Evolutionary conservation across 331 rosid genomes (phyloP).

Genomic region (Prunus yedoensis): DNA sequence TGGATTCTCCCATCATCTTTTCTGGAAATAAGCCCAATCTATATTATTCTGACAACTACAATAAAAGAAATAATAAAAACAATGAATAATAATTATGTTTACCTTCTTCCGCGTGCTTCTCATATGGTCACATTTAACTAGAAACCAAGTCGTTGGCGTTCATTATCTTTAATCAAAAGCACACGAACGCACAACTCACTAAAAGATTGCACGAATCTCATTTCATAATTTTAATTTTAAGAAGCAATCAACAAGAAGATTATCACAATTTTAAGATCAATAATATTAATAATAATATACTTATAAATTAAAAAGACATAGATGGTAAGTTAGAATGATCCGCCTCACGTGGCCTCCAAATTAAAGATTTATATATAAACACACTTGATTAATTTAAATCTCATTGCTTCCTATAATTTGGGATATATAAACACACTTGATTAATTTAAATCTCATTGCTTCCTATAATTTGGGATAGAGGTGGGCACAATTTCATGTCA

Average conservation of each 20-base stretch:
- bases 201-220: not conserved
- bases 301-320: no score
- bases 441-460: not conserved
- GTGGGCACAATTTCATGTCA: no score
- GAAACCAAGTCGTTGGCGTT: not conserved
- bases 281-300: not conserved
- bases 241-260: not conserved
- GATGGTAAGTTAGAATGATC: not conserved
- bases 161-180: conserved; percentile 10
- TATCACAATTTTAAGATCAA: not conserved
- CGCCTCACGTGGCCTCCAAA: not conserved
- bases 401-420: not conserved
- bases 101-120: not conserved
- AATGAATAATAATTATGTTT: no score
- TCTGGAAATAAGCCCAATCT: no score
- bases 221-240: not conserved
- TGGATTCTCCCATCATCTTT: no score
- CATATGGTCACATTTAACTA: not conserved
- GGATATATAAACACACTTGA: not conserved
- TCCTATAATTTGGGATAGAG: not conserved
- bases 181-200: not conserved
- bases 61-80: no score
- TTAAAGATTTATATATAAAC: no score
- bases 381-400: not conserved
- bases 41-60: no score